Evolutionary conservation across 2,329 filamentous ascomycete genomes (phyloP), one percentile per base, ranked within the genome.

Genomic region (Alternaria novae-zelandiae): DNA sequence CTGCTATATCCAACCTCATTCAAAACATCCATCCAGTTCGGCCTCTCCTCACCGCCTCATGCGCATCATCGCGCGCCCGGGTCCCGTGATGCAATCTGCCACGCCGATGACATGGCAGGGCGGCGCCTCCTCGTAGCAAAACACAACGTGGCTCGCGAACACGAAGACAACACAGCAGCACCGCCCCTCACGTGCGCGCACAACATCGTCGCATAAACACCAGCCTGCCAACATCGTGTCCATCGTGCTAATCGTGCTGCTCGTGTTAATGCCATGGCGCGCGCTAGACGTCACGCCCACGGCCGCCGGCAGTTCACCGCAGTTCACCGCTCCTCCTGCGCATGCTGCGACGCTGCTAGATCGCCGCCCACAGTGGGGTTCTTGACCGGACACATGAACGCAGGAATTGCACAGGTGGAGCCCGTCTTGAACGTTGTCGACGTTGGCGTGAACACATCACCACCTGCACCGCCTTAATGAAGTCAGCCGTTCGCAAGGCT

Each of bases 401-500:
- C 56, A 59, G 57, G 46, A 62, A 64, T 63, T 65, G 53, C 58
- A 65, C 43, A 58, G 59, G 59, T 60, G 53, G 57, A 65, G 63
- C 55, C 32, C 60, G 63, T 60, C 50, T 41, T 61, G 57, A 55
- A 65, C 64, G 44, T 58, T 50, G 64, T 61, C 70, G 64, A 67
- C 63, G 68, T 66, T 63, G 70, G 74, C 70, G 69, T 72, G 71
- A 74, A 77, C 75, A 77, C 74, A 76, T 78, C 74, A 79, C 72
- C 69, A 73, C 17, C 62, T 74, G 75, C 75, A 75, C 73, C 71
- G 74, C 76, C 71, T 73, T 70, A 67, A 74, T 74, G 72, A 77
- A 72, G 74, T 77, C 76, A 78, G 74, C 44, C 72, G 75, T 76
- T 77, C 72, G 73, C 72, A 71, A 76, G 70, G 72, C 74, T 74